Evolutionary conservation across 2,329 filamentous ascomycete genomes (phyloP).

Genomic region (Teratosphaeria nubilosa): DNA sequence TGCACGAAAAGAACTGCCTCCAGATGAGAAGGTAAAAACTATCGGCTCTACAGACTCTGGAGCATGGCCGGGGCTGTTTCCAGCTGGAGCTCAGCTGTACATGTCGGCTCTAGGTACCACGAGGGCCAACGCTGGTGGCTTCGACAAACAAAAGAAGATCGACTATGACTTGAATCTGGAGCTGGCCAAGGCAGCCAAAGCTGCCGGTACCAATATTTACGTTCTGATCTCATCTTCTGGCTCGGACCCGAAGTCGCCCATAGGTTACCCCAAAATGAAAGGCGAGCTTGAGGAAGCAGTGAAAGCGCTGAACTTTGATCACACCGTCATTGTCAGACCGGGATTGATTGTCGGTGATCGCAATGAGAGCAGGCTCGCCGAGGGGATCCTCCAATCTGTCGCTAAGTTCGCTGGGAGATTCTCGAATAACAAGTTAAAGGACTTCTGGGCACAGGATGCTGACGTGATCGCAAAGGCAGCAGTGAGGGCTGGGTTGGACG

Average conservation of each 20-base stretch:
- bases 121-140: slow-evolving; percentile 58
- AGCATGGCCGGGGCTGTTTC: slow-evolving; percentile 53
- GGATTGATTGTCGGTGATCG: slow-evolving; percentile 66
- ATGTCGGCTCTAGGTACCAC: slow-evolving; percentile 77
- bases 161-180: slow-evolving; percentile 80
- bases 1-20: slow-evolving; percentile 51
- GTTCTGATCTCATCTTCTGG: slow-evolving; percentile 60
- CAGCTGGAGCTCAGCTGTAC: slow-evolving; percentile 55
- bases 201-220: slow-evolving; percentile 60
- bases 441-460: slow-evolving; percentile 63
- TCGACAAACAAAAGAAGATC: slow-evolving; percentile 75
- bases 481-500: slow-evolving; percentile 46
- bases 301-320: slow-evolving; percentile 61
- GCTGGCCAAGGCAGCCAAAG: slow-evolving; percentile 64
- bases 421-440: slow-evolving; percentile 42
- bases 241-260: slow-evolving; percentile 42
- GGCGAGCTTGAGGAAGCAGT: slow-evolving; percentile 74
- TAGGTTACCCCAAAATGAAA: slow-evolving; percentile 62
- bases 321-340: slow-evolving; percentile 63
- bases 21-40: slow-evolving; percentile 52
- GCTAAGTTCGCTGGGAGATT: slow-evolving; percentile 48
- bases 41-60: slow-evolving; percentile 57
- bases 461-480: slow-evolving; percentile 61
- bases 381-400: slow-evolving; percentile 47
- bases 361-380: slow-evolving; percentile 41